These are phyloP conservation scores for Cladosporium sp. DNA, from an alignment of 2,329 filamentous ascomycete genomes.

Conservation along the genomic window DNA sequence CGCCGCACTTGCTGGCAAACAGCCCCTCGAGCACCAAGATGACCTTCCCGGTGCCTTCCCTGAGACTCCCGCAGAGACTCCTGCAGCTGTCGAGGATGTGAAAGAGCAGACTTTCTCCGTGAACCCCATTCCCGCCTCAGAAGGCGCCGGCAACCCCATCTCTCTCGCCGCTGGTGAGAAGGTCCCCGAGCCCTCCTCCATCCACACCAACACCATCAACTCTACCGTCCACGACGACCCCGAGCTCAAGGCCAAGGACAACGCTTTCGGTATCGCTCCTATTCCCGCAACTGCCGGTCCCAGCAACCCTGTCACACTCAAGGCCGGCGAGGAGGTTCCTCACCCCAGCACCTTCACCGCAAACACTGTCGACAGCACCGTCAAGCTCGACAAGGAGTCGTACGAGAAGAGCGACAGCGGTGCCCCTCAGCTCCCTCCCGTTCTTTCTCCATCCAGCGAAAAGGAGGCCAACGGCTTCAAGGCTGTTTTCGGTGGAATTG, in stretches of 20 bases:
- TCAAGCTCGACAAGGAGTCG: constrained; percentile 69
- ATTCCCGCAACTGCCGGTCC: constrained; percentile 53
- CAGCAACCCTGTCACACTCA: constrained; percentile 75
- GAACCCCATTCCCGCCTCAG: constrained; percentile 55
- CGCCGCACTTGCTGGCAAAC: constrained; percentile 60
- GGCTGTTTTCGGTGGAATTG: constrained; percentile 44
- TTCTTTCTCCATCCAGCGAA: constrained; percentile 41
- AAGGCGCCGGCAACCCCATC: constrained; percentile 69
- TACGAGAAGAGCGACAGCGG: constrained; percentile 73
- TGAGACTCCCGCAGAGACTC: constrained; percentile 56
- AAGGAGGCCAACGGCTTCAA: constrained; percentile 32
- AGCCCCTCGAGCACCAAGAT: constrained; percentile 22
- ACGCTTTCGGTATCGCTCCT: constrained; percentile 49
- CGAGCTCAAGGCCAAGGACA: constrained; percentile 39
- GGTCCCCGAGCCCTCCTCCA: constrained; percentile 62
- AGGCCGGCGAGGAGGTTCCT: constrained; percentile 77
- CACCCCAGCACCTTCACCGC: constrained; percentile 57
- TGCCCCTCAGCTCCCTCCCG: constrained; percentile 41
- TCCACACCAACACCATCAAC: constrained; percentile 67
- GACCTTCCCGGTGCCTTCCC: constrained; percentile 64
- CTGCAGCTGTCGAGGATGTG: constrained; percentile 29
- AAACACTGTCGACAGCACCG: constrained; percentile 65
- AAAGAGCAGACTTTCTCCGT: constrained; percentile 45
- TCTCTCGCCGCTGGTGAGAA: constrained; percentile 72
- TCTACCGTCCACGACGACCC: constrained; percentile 63